Conservation (phyloP, 768 basidiomycete species). For the Suillus subaureus region DNA sequence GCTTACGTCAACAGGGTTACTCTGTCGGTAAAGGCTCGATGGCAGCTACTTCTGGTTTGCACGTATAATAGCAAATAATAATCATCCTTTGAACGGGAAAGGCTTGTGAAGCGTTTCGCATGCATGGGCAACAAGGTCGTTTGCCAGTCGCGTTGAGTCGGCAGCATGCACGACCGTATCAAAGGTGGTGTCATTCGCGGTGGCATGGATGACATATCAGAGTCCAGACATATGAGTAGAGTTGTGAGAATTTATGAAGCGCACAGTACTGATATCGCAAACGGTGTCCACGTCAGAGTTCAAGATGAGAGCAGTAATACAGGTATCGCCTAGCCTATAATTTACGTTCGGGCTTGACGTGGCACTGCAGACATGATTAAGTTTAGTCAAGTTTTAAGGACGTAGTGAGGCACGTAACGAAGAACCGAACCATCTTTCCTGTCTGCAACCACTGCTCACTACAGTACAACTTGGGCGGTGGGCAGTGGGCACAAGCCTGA, state of each 20-base stretch:
- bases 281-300: no score
- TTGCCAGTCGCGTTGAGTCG: background rate
- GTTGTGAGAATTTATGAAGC: background rate
- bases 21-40: background rate
- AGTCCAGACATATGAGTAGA: background rate
- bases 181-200: background rate
- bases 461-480: no score
- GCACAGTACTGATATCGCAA: background rate
- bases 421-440: no score
- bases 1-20: background rate
- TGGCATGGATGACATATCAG: background rate
- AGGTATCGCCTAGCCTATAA: no score
- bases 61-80: background rate
- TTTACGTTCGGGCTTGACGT: background rate
- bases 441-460: no score
- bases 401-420: background rate
- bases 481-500: no score
- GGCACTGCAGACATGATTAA: background rate
- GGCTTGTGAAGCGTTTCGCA: background rate
- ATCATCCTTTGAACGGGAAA: background rate
- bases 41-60: background rate
- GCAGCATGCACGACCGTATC: background rate
- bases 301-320: no score
- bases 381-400: background rate
- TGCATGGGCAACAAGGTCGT: background rate